Evolutionary conservation across 2,329 filamentous ascomycete species (phyloP).

Genomic region (Epichloe scottii): DNA sequence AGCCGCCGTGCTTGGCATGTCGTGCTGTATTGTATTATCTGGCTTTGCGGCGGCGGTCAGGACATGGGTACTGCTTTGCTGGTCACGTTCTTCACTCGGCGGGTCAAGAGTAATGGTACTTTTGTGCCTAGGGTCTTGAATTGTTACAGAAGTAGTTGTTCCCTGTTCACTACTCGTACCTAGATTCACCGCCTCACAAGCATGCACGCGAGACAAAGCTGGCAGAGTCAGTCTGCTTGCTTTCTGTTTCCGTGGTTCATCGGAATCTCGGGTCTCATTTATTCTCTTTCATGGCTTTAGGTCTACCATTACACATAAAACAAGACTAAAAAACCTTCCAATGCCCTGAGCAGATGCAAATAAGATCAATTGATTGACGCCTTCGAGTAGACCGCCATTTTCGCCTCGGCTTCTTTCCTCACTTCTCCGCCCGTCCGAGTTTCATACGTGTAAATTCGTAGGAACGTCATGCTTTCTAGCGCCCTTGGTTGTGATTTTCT

Average conservation of each 20-base stretch:
- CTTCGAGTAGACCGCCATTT: conserved; percentile 23
- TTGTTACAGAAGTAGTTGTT: no score
- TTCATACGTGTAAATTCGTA: neutral
- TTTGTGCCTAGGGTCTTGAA: no score
- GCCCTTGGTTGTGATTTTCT: conserved; percentile 6
- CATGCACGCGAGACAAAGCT: no score
- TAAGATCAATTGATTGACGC: conserved; percentile 29
- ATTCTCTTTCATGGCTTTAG: conserved; percentile 22
- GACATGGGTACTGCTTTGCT: no score
- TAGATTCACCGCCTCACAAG: no score
- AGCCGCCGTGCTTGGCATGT: no score
- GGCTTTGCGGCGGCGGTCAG: no score
- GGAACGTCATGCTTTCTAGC: neutral
- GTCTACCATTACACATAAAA: conserved; percentile 26
- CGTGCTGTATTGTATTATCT: no score
- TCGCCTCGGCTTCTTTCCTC: conserved; percentile 11
- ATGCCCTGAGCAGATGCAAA: conserved; percentile 28
- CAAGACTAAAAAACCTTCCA: conserved; percentile 24
- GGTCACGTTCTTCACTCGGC: no score
- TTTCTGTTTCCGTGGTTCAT: conserved; percentile 6
- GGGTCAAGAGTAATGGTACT: no score
- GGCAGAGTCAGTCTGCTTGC: no score
- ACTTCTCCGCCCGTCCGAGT: conserved; percentile 1
- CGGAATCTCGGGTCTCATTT: conserved; percentile 23
- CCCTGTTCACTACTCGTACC: no score